Evolutionary conservation across 805 yeast species (phyloP).

Genomic region (Brettanomyces bruxellensis): DNA sequence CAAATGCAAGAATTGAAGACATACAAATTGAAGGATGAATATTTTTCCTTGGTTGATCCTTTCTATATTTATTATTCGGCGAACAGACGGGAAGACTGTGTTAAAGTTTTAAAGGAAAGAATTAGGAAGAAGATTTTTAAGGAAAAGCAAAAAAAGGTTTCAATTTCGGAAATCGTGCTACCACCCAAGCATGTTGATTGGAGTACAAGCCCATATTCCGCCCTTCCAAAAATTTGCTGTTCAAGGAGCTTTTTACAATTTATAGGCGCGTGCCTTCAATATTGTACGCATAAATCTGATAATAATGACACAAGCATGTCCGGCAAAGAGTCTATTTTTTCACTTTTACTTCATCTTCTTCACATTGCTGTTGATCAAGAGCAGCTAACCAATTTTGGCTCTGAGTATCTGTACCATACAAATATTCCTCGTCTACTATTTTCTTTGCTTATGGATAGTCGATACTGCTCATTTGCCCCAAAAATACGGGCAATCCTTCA

Average conservation of each 20-base stretch:
- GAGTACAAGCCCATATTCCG: conserved; percentile 30
- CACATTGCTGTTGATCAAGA: conserved; percentile 49
- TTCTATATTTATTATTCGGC: conserved; percentile 71
- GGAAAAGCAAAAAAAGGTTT: conserved; percentile 18
- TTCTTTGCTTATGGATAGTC: conserved; percentile 32
- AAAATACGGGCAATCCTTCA: conserved; percentile 50
- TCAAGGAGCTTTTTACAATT: conserved; percentile 46
- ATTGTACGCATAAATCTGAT: conserved; percentile 12
- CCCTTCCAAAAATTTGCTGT: conserved; percentile 42
- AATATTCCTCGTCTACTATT: conserved; percentile 24
- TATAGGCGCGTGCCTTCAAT: conserved; percentile 39
- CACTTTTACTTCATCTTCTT: conserved; percentile 54
- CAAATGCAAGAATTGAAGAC: conserved; percentile 45
- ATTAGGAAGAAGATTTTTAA: conserved; percentile 25
- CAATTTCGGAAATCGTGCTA: conserved; percentile 42
- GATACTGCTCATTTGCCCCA: conserved; percentile 35
- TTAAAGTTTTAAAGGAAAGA: conserved; percentile 46
- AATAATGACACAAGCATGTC: neutral
- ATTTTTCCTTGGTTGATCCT: conserved; percentile 58
- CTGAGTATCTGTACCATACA: conserved; percentile 6
- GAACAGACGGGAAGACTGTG: conserved; percentile 79
- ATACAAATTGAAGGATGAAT: conserved; percentile 56
- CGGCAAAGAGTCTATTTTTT: conserved; percentile 31
- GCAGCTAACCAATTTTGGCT: conserved; percentile 16
- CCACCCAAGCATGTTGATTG: conserved; percentile 41